A percentile compares a stretch with the other conserved stretches of the same genome.
Conservation (phyloP, 768 basidiomycete genomes). For the Boletus tylopilopsis region DNA sequence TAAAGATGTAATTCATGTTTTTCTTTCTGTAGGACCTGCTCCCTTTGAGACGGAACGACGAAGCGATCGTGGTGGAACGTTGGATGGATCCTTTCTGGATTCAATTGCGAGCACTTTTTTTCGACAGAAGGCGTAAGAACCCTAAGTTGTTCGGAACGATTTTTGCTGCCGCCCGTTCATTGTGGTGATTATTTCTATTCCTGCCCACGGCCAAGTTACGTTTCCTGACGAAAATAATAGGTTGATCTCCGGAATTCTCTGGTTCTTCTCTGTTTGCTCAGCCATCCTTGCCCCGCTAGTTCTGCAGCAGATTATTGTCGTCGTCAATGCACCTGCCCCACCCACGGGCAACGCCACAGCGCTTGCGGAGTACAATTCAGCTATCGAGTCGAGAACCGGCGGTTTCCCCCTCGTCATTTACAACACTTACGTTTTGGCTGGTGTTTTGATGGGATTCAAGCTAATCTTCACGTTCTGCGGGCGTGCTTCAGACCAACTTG, state of each 20-base stretch:
- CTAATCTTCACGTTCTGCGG: constrained; percentile 23
- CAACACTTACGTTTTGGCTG: constrained; percentile 22
- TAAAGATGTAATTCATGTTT: constrained; percentile 16
- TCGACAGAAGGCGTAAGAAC: constrained; percentile 12
- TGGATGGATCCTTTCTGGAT: constrained; percentile 26
- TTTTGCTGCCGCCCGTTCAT: constrained; percentile 11
- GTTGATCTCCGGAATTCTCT: constrained; percentile 26
- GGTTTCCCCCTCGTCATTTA: constrained; percentile 28
- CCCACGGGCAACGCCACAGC: constrained; percentile 20
- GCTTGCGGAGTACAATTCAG: constrained; percentile 17
- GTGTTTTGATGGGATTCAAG: constrained; percentile 25
- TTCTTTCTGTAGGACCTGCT: constrained; percentile 20
- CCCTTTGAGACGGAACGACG: constrained; percentile 25
- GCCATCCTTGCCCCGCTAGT: constrained; percentile 22
- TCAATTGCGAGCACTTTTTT: constrained; percentile 16
- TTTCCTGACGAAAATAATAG: constrained; percentile 9
- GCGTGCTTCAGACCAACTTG: constrained; percentile 28
- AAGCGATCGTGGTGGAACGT: constrained; percentile 20
- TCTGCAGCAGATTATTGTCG: constrained; percentile 29
- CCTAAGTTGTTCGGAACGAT: constrained; percentile 18
- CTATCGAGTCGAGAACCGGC: constrained; percentile 23
- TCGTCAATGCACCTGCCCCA: constrained; percentile 14
- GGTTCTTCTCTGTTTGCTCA: constrained; percentile 24
- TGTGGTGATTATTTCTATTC: constrained; percentile 13
- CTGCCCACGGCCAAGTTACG: background rate